phyloP scores from a whole-genome alignment of 192 early-diverging fungal species.

The Irineochytrium annulatum region DNA sequence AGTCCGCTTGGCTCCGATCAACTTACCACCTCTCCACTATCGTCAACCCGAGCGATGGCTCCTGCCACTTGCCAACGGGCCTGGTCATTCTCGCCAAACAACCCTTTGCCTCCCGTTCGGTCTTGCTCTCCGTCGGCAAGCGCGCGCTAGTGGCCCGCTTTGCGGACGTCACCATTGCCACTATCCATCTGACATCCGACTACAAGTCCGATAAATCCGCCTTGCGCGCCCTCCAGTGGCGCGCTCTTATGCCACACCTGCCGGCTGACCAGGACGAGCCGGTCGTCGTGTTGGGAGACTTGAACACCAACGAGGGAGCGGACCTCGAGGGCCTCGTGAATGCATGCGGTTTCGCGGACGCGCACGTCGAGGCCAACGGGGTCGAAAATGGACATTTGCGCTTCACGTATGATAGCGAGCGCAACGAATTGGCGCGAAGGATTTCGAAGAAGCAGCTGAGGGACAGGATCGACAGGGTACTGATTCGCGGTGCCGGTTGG shows the following conservation, averaged over 20 bases:
- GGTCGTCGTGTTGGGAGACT: constrained; percentile 9
- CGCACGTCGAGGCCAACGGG: no score
- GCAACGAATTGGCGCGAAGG: no score
- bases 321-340: neutral
- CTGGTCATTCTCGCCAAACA: neutral
- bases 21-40: no score
- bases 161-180: neutral
- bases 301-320: constrained; percentile 5
- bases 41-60: no score
- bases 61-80: no score
- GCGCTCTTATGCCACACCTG: neutral
- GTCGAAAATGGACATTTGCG: no score
- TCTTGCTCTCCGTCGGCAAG: neutral
- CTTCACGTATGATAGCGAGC: no score
- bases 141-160: neutral
- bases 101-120: neutral
- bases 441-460: no score
- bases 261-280: neutral
- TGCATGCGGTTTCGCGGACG: neutral
- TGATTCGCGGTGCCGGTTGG: no score
- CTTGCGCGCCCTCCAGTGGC: constrained; percentile 1
- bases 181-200: constrained; percentile 15
- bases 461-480: no score
- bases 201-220: constrained; percentile 4
- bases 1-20: no score